Conservation (phyloP, 768 basidiomycete species). For the Multifurca ochricompacta region DNA sequence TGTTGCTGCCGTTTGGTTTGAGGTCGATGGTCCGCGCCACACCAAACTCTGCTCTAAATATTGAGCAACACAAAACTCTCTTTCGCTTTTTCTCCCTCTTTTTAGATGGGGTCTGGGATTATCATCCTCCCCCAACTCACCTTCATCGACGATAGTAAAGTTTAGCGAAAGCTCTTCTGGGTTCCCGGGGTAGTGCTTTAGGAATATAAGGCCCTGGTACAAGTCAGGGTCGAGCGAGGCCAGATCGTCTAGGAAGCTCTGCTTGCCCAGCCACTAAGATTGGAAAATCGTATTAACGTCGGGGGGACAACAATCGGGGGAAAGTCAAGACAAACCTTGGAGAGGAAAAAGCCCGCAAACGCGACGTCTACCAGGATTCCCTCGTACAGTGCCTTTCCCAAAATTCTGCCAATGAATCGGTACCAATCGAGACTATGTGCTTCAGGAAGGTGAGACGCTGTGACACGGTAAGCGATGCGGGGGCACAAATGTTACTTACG, state of each 20-base stretch:
- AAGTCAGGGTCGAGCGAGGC: conserved; percentile 86
- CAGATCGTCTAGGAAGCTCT: conserved; percentile 89
- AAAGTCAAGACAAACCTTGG: conserved; percentile 50
- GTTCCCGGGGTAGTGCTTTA: conserved; percentile 86
- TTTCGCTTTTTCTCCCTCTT: too few species aligned
- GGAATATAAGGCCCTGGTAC: conserved; percentile 84
- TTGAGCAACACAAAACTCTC: not conserved
- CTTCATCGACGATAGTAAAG: conserved; percentile 83
- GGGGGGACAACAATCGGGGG: not conserved
- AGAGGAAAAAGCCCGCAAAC: conserved; percentile 92
- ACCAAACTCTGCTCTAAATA: conserved; percentile 62
- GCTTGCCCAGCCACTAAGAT: conserved; percentile 79
- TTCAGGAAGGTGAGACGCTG: conserved; percentile 27
- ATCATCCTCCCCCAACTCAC: conserved; percentile 44
- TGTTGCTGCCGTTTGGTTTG: conserved; percentile 71
- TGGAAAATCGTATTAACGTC: not conserved
- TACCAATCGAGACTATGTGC: conserved; percentile 88
- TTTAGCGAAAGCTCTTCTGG: conserved; percentile 84
- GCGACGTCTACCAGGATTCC: conserved; percentile 92
- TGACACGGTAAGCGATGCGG: not conserved
- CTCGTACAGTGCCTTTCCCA: conserved; percentile 95
- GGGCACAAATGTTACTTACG: conserved; percentile 36
- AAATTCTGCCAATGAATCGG: conserved; percentile 83
- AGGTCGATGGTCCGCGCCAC: conserved; percentile 68
- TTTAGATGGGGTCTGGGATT: too few species aligned